Evolutionary conservation across 164 flowering plant genomes (phyloP).

Genomic region (Piper longum): DNA sequence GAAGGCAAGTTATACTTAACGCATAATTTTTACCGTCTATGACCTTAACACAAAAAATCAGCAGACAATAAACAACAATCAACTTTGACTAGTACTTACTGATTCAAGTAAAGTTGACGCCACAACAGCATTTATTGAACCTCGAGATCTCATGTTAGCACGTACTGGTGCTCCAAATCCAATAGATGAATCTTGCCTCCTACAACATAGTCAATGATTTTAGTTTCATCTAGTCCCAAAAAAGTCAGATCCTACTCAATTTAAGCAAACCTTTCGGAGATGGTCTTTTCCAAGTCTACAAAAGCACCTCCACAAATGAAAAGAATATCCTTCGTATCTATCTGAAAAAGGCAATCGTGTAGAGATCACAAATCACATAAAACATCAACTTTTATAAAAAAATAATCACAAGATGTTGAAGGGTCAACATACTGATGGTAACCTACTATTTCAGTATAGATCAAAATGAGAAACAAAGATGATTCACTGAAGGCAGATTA

Average conservation of each 20-base stretch:
- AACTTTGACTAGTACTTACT: slow-evolving; percentile 31
- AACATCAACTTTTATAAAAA: too few relatives aligned
- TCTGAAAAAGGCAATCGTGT: slow-evolving; percentile 21
- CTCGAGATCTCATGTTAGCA: slow-evolving; percentile 71
- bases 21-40: too few relatives aligned
- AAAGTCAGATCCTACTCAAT: neutral
- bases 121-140: slow-evolving; percentile 49
- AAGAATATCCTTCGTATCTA: slow-evolving; percentile 91
- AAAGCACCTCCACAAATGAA: slow-evolving; percentile 98
- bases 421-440: too few relatives aligned
- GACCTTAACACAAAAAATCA: too few relatives aligned
- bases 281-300: slow-evolving; percentile 81
- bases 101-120: slow-evolving; percentile 75
- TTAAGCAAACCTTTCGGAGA: slow-evolving; percentile 71
- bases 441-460: neutral
- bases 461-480: neutral
- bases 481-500: slow-evolving; percentile 9
- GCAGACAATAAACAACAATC: neutral
- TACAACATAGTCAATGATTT: slow-evolving; percentile 14
- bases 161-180: slow-evolving; percentile 97
- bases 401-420: neutral
- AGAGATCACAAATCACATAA: too few relatives aligned
- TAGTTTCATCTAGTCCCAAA: slow-evolving; percentile 5
- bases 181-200: slow-evolving; percentile 94
- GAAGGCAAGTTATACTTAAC: too few relatives aligned